Conservation (phyloP, 371 early-diverging fungal species). For the Mucor racemosus region DNA sequence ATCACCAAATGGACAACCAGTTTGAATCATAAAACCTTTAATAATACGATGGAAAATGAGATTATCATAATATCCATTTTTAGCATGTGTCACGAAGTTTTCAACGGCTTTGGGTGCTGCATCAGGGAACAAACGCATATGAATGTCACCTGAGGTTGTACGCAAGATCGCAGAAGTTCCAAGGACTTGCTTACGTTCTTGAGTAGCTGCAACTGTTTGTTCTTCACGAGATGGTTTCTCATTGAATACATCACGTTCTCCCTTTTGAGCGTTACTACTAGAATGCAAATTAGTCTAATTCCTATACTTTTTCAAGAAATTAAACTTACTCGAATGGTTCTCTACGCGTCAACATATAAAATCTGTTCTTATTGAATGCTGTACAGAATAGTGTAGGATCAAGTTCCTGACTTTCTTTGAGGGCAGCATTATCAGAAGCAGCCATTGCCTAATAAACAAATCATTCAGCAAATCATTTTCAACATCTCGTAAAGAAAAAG, state of each 20-base stretch:
- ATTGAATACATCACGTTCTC: constrained; percentile 94
- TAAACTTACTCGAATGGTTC: constrained; percentile 79
- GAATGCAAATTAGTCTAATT: not conserved
- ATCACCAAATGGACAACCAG: constrained; percentile 83
- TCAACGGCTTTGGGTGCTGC: constrained; percentile 93
- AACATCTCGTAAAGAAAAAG: not conserved
- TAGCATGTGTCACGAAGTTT: constrained; percentile 85
- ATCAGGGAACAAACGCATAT: constrained; percentile 82
- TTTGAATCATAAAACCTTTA: constrained; percentile 91
- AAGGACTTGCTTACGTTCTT: constrained; percentile 64
- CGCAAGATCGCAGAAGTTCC: constrained; percentile 84
- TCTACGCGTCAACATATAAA: constrained; percentile 88
- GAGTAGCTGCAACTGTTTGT: constrained; percentile 81
- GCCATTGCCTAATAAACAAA: constrained; percentile 72
- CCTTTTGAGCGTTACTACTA: constrained; percentile 52
- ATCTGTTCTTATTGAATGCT: constrained; percentile 89
- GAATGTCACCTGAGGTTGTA: constrained; percentile 88
- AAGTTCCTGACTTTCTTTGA: constrained; percentile 68
- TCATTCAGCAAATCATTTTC: not conserved
- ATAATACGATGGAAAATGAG: constrained; percentile 92
- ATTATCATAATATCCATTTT: constrained; percentile 78
- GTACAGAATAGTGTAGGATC: constrained; percentile 93
- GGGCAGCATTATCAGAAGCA: constrained; percentile 85
- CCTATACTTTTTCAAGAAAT: not conserved
- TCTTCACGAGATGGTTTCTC: constrained; percentile 97